Percentiles rank a stretch among this genome's conserved stretches.
Evolutionary conservation across 116 monocot species (phyloP).

Genomic region (Papilionanthe hybrid): DNA sequence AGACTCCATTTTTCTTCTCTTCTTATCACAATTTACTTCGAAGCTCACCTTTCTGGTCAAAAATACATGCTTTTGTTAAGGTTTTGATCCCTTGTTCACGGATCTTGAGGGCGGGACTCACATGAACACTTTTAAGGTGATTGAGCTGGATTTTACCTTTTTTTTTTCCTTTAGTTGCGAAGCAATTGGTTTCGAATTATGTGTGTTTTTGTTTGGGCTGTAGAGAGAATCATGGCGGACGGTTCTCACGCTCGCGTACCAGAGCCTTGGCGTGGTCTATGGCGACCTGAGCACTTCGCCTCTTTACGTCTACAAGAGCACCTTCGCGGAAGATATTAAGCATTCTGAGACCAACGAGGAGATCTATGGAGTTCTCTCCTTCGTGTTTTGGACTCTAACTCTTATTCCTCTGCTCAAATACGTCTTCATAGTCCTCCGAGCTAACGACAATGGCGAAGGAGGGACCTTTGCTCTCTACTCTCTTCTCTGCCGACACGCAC

Average conservation of each 20-base stretch:
- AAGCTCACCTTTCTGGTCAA: background rate
- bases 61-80: background rate
- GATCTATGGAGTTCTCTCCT: constrained; percentile 92
- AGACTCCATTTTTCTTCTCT: background rate
- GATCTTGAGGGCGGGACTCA: constrained; percentile 18
- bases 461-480: constrained; percentile 97
- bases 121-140: constrained; percentile 5
- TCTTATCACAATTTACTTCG: background rate
- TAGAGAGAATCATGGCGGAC: constrained; percentile 68
- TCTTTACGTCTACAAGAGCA: constrained; percentile 87
- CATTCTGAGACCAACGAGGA: constrained; percentile 93
- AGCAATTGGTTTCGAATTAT: background rate
- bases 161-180: constrained; percentile 1
- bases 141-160: constrained; percentile 4
- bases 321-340: constrained; percentile 81
- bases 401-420: constrained; percentile 82
- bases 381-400: constrained; percentile 96
- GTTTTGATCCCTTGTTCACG: constrained; percentile 1
- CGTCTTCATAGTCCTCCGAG: constrained; percentile 79
- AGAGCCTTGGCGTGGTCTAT: constrained; percentile 92
- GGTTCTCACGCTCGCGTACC: constrained; percentile 67
- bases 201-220: background rate
- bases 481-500: constrained; percentile 71
- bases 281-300: constrained; percentile 90
- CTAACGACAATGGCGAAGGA: constrained; percentile 90